Percentiles rank a stretch among this genome's conserved stretches.
phyloP scores from a whole-genome alignment of 257 asterid species.

The Rauvolfia tetraphylla region DNA sequence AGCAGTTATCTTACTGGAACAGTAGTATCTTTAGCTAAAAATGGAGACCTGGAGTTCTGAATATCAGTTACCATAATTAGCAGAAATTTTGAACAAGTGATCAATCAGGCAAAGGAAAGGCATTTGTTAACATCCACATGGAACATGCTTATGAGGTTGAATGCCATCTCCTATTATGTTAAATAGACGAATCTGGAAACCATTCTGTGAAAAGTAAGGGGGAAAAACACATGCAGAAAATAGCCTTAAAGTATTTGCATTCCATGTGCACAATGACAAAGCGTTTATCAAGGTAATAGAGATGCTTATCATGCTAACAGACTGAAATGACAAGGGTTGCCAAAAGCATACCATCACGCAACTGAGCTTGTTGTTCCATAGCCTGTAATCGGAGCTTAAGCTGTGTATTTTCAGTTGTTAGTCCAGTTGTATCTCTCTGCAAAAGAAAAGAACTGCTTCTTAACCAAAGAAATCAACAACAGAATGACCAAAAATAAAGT shows the following conservation, averaged over 20 bases:
- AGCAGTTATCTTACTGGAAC: background rate
- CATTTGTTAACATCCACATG: background rate
- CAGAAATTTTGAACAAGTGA: background rate
- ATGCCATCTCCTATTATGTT: background rate
- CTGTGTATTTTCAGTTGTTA: slow-evolving; percentile 81
- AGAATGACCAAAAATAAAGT: slow-evolving; percentile 1
- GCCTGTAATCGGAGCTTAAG: slow-evolving; percentile 92
- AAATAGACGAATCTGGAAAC: background rate
- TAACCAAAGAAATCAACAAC: background rate
- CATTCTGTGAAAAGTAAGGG: background rate
- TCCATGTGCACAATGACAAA: background rate
- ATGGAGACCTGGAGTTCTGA: background rate
- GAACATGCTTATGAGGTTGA: background rate
- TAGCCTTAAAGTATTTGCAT: background rate
- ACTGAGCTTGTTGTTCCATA: slow-evolving; percentile 96
- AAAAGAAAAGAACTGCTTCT: slow-evolving; percentile 13
- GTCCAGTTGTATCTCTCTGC: slow-evolving; percentile 89
- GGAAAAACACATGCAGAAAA: background rate
- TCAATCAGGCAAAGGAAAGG: background rate
- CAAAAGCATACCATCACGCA: slow-evolving; percentile 66
- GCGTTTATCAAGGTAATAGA: background rate
- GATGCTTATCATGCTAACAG: background rate
- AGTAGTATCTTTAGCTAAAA: background rate
- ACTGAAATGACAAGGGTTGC: background rate
- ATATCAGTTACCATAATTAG: background rate